Conservation (phyloP, 768 basidiomycete genomes). For the Hirschioporus abietinus region DNA sequence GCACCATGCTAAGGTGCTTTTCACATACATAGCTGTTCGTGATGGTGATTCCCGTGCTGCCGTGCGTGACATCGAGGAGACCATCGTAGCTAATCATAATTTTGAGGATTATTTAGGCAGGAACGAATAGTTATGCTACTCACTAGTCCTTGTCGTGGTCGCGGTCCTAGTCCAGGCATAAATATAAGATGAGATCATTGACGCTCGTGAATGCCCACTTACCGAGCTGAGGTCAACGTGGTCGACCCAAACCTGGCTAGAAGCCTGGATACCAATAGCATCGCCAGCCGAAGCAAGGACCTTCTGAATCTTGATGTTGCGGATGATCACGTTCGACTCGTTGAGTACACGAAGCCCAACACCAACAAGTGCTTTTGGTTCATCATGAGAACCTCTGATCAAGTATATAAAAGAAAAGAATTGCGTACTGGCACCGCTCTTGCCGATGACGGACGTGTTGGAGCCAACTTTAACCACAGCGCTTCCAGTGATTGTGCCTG, state of each 20-base stretch:
- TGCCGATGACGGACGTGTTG: constrained; percentile 40
- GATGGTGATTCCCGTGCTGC: constrained; percentile 36
- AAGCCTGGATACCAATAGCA: constrained; percentile 37
- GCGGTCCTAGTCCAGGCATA: constrained; percentile 25
- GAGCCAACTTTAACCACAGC: constrained; percentile 36
- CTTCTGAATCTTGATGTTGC: constrained; percentile 45
- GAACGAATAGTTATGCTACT: not conserved
- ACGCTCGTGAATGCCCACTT: not conserved
- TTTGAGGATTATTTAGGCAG: not conserved
- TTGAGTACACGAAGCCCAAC: constrained; percentile 41
- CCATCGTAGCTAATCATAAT: constrained; percentile 35
- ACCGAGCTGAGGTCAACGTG: constrained; percentile 35
- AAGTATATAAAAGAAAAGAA: not conserved
- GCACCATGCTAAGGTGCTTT: not conserved
- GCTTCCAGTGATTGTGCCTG: constrained; percentile 40
- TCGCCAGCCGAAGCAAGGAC: constrained; percentile 41
- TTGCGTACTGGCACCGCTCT: constrained; percentile 32
- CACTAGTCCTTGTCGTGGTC: constrained; percentile 36
- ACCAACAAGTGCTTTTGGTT: constrained; percentile 33
- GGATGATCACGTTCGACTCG: constrained; percentile 41
- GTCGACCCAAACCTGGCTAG: constrained; percentile 40
- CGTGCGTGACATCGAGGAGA: constrained; percentile 41
- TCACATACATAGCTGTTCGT: constrained; percentile 24
- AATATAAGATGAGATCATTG: not conserved
- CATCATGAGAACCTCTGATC: not conserved